A percentile compares a stretch with the other conserved stretches of the same genome.
Evolutionary conservation across 2,329 filamentous ascomycete genomes (phyloP).

Genomic region (Herpotrichia juniperi): DNA sequence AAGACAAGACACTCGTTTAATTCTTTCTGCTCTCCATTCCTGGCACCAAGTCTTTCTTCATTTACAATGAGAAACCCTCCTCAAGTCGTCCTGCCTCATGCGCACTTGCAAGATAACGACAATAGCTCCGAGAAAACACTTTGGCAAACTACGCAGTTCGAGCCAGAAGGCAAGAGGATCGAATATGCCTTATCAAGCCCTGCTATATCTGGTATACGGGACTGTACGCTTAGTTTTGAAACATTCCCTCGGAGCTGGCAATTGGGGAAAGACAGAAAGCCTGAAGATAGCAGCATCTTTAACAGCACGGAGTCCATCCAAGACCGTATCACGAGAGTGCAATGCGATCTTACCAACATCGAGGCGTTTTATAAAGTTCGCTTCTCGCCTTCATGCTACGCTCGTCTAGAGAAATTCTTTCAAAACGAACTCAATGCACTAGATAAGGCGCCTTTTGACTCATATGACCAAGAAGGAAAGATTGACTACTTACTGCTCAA

Average conservation of each 20-base stretch:
- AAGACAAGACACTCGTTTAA: neutral
- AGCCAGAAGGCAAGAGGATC: too few species aligned
- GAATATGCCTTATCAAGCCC: too few species aligned
- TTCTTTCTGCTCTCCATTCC: neutral
- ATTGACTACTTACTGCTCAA: conserved; percentile 59
- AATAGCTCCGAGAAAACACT: neutral
- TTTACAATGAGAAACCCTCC: neutral
- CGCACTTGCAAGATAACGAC: neutral
- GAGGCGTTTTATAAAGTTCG: conserved; percentile 57
- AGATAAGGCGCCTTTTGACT: conserved; percentile 41
- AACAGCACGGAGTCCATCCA: neutral
- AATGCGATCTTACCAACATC: conserved; percentile 55
- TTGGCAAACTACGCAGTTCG: too few species aligned
- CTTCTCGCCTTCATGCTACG: conserved; percentile 50
- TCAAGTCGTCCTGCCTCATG: too few species aligned
- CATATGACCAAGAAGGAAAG: conserved; percentile 50
- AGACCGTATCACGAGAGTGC: conserved; percentile 38
- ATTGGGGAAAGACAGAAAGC: too few species aligned
- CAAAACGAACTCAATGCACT: conserved; percentile 50
- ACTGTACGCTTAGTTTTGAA: too few species aligned
- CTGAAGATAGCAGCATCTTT: neutral
- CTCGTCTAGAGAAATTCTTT: conserved; percentile 51
- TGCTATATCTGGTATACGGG: too few species aligned
- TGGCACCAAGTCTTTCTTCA: too few species aligned
- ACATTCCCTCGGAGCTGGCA: too few species aligned